phyloP scores from a whole-genome alignment of 305 asterid genomes.

The Fraxinus albicans region DNA sequence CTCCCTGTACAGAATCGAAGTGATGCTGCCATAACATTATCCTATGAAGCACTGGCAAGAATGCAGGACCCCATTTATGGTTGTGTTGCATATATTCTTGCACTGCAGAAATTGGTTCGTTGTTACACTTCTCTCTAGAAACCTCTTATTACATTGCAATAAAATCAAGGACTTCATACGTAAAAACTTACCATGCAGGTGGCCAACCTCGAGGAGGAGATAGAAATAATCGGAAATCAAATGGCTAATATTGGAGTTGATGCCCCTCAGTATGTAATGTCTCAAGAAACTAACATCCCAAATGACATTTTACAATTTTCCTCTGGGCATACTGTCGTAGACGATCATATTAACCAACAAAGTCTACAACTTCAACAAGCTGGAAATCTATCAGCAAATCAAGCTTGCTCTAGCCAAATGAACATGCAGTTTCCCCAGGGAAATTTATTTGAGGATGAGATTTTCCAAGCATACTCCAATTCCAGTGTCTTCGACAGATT shows the following conservation, averaged over 20 bases:
- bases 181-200: slow-evolving; percentile 37
- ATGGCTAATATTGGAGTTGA: slow-evolving; percentile 32
- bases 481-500: slow-evolving; percentile 23
- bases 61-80: slow-evolving; percentile 67
- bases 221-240: slow-evolving; percentile 44
- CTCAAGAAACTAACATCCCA: slow-evolving; percentile 1
- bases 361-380: slow-evolving; percentile 8
- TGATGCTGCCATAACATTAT: slow-evolving; percentile 60
- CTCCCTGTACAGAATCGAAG: slow-evolving; percentile 50
- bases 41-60: slow-evolving; percentile 70
- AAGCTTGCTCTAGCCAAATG: slow-evolving; percentile 20
- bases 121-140: neutral
- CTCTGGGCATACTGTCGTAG: neutral
- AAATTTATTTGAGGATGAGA: slow-evolving; percentile 27
- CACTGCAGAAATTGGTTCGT: slow-evolving; percentile 65
- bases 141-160: neutral
- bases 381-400: slow-evolving; percentile 7
- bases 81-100: slow-evolving; percentile 64
- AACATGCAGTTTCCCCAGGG: slow-evolving; percentile 20
- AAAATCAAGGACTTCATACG: neutral
- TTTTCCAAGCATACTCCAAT: slow-evolving; percentile 16
- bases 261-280: neutral
- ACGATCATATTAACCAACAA: slow-evolving; percentile 15
- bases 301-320: slow-evolving; percentile 8
- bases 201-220: slow-evolving; percentile 59